Base-by-base conservation (phyloP, 2,329 filamentous ascomycete genomes). In the Pseudogymnoascus sp. region DNA sequence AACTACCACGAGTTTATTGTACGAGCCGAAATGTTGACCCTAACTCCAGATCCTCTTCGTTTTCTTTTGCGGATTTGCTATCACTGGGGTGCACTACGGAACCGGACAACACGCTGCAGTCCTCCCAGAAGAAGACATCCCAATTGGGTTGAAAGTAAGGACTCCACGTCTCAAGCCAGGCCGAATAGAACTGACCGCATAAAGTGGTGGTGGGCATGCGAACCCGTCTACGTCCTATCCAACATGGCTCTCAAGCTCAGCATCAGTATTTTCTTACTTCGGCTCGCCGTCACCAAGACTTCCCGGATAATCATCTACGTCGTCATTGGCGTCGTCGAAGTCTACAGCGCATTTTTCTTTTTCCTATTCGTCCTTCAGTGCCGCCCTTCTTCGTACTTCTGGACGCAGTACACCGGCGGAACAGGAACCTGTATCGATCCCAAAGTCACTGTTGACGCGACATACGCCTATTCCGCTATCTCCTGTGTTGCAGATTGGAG, bases 401-500 rank as follows among this genome's bases (percentile, higher is more conserved):
- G 74, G 74, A 66, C 68, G 18, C 67, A 68, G n/a, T 71, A 72
- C 33, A 68, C 67, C 2, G 63, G 66, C 2, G 64, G 66, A 13
- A 63, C 63, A 8, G 74, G 74, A 15, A 66, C 60, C 8, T 76
- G 74, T 52, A 65, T 74, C 45, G 58, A 67, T 57, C 60, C 69
- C 4, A 61, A 63, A 3, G 52, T 74, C 21, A 68, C 70, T 2
- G 66, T 68, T 6, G 63, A 68, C 9, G 67, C 70, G 0, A 74
- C 73, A 3, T 76, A 75, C 52, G 71, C 65, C 10, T 74, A 74
- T 58, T 74, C 74, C 1, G 71, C 71, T 6, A 68, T 76, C 59
- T 73, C 71, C 33, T 74, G 72, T 59, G 62, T 65, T 52, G 71
- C 71, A 3, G 74, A 76, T 59, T 76, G 75, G 74, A 71, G 68